Percentiles rank a stretch among this genome's conserved stretches.
Evolutionary conservation across 2,329 filamentous ascomycete species (phyloP).

Genomic region (Ascochyta clinopodiicola): DNA sequence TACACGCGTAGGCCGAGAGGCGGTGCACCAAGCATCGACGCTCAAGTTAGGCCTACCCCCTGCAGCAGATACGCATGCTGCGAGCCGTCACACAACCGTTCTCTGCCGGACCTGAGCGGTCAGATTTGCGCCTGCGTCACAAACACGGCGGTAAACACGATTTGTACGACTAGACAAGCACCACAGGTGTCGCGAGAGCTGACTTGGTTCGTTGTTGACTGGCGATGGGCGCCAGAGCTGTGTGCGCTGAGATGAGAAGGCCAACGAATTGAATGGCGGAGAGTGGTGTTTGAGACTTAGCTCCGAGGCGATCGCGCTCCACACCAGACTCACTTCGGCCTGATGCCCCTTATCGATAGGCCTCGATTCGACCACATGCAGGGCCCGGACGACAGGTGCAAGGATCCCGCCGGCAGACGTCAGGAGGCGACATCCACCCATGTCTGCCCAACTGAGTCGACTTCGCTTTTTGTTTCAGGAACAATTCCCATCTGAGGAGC

Average conservation of each 20-base stretch:
- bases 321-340: conserved; percentile 20
- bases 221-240: conserved; percentile 15
- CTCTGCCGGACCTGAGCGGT: conserved; percentile 9
- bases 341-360: conserved; percentile 34
- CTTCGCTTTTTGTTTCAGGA: conserved; percentile 40
- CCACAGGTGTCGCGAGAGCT: conserved; percentile 9
- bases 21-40: conserved; percentile 17
- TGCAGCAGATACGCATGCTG: conserved; percentile 14
- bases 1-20: conserved; percentile 24
- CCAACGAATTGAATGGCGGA: conserved; percentile 25
- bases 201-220: conserved; percentile 25
- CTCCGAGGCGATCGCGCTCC: conserved; percentile 27
- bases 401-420: conserved; percentile 20
- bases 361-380: conserved; percentile 24
- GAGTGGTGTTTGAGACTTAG: conserved; percentile 33
- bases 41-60: conserved; percentile 11
- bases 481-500: conserved; percentile 30
- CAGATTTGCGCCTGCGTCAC: conserved; percentile 22
- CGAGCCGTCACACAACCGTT: conserved; percentile 13
- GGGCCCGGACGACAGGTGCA: conserved; percentile 10
- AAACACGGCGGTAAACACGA: conserved; percentile 27
- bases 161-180: conserved; percentile 15
- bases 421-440: conserved; percentile 27
- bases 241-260: conserved; percentile 23
- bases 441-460: conserved; percentile 22